Evolutionary conservation across 441 rosid genomes (phyloP).

Genomic region (Gossypium gossypioides): DNA sequence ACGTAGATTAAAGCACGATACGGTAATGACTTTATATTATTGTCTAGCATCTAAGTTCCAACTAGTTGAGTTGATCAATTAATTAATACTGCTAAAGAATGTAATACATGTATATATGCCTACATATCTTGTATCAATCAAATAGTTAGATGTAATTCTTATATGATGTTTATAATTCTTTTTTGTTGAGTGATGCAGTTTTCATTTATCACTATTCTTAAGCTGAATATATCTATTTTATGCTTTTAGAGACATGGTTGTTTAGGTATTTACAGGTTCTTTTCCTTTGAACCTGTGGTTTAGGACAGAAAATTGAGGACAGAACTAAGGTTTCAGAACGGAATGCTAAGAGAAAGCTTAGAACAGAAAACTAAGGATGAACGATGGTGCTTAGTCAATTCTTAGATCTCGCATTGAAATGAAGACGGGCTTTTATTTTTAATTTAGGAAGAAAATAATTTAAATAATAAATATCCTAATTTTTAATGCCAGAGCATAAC

Average conservation of each 20-base stretch:
- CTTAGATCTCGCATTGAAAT: background rate
- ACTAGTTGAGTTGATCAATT: background rate
- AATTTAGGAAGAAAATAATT: background rate
- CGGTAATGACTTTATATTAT: background rate
- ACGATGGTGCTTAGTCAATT: background rate
- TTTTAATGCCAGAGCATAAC: background rate
- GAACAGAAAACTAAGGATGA: background rate
- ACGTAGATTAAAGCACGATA: background rate
- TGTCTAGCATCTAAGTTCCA: background rate
- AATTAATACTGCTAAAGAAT: background rate
- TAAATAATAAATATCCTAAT: background rate
- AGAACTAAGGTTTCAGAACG: background rate
- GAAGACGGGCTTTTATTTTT: background rate
- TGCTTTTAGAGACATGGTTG: background rate
- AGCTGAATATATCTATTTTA: background rate
- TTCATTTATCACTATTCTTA: constrained; percentile 1
- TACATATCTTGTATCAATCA: background rate
- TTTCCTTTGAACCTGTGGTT: background rate
- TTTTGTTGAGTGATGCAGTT: background rate
- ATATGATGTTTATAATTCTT: background rate
- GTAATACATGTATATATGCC: background rate
- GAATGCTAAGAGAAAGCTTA: background rate
- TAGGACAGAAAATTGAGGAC: background rate
- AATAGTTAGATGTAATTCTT: background rate
- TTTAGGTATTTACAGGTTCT: background rate